Evolutionary conservation across 768 basidiomycete species (phyloP), one percentile per base, ranked within the genome.

Genomic region (Suillus decipiens): DNA sequence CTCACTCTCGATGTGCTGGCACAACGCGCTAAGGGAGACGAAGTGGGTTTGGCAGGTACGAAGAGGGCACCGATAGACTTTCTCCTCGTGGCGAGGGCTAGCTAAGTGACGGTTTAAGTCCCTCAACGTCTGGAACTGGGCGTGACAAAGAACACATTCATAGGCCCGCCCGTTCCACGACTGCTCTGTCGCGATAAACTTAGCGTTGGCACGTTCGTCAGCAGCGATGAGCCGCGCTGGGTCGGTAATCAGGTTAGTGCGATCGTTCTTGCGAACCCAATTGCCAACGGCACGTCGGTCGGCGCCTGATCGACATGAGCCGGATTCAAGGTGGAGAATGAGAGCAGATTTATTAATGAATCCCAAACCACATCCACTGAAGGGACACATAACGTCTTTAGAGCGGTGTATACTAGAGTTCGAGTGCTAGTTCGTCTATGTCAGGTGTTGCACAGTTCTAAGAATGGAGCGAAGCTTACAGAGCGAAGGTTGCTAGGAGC

Each of bases 141-240:
- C 62, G 70, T 85, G 80, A 71, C 89, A 90, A 31, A 91, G 72
- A 69, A 84, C 84, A 72, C 89, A 91, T 72, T 91, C 88, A 71
- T 79, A 91, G 6, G 66, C 75, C 6, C 0, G 5, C 0, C 77
- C 77, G 63, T 82, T 83, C 77, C 76, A 82, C 14, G 82, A 76
- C 33, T 65, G 71, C 3, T 69, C 68, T 11, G 81, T 82, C 53
- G 80, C 79, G 24, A 61, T n/a, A 41, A 62, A 69, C 5, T 5
- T 12, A 11, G 45, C 9, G 0, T 54, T 39, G 9, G 31, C n/a
- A 41, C 48, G 48, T 17, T 50, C 67, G 24, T 72, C 68, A 11
- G 67, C 6, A 10, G 77, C 79, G 61, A 89, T 70, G 41, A 88
- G 78, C 15, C 83, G 82, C 10, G 76, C 66, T 7, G 87, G 84